phyloP scores from a whole-genome alignment of 768 basidiomycete species.

The Lactarius tabidus region DNA sequence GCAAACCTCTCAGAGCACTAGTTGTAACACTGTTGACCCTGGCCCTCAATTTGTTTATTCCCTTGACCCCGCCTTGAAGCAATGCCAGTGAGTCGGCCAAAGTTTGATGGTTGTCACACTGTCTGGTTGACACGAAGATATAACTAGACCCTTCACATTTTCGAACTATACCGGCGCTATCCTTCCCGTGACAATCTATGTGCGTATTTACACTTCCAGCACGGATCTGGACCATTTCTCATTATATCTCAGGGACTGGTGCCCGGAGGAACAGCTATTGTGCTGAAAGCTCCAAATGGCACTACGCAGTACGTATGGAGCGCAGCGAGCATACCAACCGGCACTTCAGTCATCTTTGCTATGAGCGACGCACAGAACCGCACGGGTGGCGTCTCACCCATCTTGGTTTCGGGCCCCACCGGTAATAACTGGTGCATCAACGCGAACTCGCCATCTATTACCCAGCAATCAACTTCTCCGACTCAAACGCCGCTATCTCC shows the following conservation, averaged over 20 bases:
- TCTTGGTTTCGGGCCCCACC: slow-evolving; percentile 45
- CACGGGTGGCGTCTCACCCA: slow-evolving; percentile 58
- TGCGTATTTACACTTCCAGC: slow-evolving; percentile 30
- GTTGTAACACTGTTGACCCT: slow-evolving; percentile 49
- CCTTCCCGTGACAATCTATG: slow-evolving; percentile 53
- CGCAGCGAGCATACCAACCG: slow-evolving; percentile 48
- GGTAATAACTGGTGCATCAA: slow-evolving; percentile 51
- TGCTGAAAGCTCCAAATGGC: slow-evolving; percentile 41
- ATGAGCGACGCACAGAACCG: slow-evolving; percentile 49
- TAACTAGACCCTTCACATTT: slow-evolving; percentile 11
- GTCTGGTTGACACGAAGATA: not conserved
- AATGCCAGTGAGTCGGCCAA: slow-evolving; percentile 51
- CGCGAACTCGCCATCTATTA: slow-evolving; percentile 50
- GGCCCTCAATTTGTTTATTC: slow-evolving; percentile 45
- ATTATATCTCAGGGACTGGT: slow-evolving; percentile 50
- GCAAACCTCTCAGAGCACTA: slow-evolving; percentile 36
- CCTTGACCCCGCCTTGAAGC: slow-evolving; percentile 49
- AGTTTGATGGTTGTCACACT: not conserved
- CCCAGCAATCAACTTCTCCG: slow-evolving; percentile 29
- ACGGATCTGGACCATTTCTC: slow-evolving; percentile 12
- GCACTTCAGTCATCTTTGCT: slow-evolving; percentile 55
- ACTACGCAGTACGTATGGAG: slow-evolving; percentile 48
- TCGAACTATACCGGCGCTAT: slow-evolving; percentile 42
- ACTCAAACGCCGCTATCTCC: not conserved
- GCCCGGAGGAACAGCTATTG: slow-evolving; percentile 53